Evolutionary conservation across 2,329 filamentous ascomycete genomes (phyloP).

Genomic region (Cladosporium colombiae): DNA sequence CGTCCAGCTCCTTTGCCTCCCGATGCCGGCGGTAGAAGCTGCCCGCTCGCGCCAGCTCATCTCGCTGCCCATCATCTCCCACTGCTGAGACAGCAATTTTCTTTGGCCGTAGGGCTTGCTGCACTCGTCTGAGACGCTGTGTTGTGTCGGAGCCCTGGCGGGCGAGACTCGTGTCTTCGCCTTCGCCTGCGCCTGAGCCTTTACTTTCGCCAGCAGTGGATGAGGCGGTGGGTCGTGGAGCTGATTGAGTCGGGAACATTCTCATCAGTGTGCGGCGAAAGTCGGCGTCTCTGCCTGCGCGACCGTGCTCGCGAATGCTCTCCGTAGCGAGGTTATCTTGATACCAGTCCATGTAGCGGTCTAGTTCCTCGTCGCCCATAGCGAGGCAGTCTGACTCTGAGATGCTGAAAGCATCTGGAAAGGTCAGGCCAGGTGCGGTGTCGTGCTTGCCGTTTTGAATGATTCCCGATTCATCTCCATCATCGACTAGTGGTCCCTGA

Average conservation of each 20-base stretch:
- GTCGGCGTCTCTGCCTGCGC: conserved; percentile 38
- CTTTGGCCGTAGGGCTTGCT: conserved; percentile 43
- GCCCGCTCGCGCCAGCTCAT: conserved; percentile 48
- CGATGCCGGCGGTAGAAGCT: conserved; percentile 53
- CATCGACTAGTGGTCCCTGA: conserved; percentile 41
- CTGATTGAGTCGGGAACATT: conserved; percentile 41
- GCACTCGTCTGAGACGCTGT: conserved; percentile 46
- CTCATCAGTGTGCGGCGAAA: conserved; percentile 44
- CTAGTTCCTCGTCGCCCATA: conserved; percentile 64
- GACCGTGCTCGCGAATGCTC: conserved; percentile 38
- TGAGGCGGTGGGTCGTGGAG: conserved; percentile 3
- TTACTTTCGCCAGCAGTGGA: background rate
- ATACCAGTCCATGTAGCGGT: conserved; percentile 80
- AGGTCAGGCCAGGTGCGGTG: conserved; percentile 27
- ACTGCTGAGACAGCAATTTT: conserved; percentile 35
- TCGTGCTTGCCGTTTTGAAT: conserved; percentile 24
- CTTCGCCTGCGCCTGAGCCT: background rate
- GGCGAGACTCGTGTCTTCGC: conserved; percentile 20
- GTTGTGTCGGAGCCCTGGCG: conserved; percentile 15
- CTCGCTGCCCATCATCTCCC: conserved; percentile 32
- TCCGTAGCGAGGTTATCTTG: conserved; percentile 64
- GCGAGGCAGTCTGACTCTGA: conserved; percentile 63
- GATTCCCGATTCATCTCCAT: conserved; percentile 21
- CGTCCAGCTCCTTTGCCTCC: conserved; percentile 47
- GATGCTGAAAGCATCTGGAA: conserved; percentile 53